Evolutionary conservation across 495 filamentous ascomycete genomes (phyloP).

Genomic region (Talaromyces borbonicus): DNA sequence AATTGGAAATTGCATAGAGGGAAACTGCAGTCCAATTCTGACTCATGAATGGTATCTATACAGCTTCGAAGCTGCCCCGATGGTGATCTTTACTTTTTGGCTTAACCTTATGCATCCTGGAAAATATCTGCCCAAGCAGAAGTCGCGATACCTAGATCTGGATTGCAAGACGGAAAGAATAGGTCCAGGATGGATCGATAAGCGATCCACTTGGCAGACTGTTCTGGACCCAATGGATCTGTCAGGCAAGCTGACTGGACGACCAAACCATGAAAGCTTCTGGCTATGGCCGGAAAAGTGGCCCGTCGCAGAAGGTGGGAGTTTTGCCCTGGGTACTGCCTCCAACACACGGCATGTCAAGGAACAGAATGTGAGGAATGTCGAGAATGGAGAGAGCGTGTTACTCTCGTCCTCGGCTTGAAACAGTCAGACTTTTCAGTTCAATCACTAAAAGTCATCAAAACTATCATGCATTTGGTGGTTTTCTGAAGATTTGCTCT

Average conservation of each 20-base stretch:
- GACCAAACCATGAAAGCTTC: conserved; percentile 21
- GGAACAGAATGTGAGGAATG: background rate
- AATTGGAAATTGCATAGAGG: conserved; percentile 10
- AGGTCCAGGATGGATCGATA: conserved; percentile 33
- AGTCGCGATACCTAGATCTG: conserved; percentile 20
- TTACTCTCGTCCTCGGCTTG: too few relatives aligned
- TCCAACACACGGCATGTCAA: conserved; percentile 1
- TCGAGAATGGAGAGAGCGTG: background rate
- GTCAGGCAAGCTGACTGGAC: conserved; percentile 16
- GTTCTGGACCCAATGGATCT: conserved; percentile 28
- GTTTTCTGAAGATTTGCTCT: too few relatives aligned
- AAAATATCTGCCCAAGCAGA: conserved; percentile 20
- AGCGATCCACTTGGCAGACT: conserved; percentile 19
- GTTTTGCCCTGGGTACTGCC: conserved; percentile 22
- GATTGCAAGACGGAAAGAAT: conserved; percentile 25
- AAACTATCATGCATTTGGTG: too few relatives aligned
- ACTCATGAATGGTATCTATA: conserved; percentile 32
- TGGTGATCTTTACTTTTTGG: conserved; percentile 32
- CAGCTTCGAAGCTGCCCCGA: conserved; percentile 28
- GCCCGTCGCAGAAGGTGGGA: conserved; percentile 21
- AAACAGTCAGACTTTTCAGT: too few relatives aligned
- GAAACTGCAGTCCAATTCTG: conserved; percentile 19
- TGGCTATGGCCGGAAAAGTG: conserved; percentile 22
- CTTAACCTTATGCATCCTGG: conserved; percentile 29
- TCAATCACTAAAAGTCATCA: too few relatives aligned